Conservation (phyloP, 2,329 filamentous ascomycete genomes). For the Seiridium unicorne region DNA sequence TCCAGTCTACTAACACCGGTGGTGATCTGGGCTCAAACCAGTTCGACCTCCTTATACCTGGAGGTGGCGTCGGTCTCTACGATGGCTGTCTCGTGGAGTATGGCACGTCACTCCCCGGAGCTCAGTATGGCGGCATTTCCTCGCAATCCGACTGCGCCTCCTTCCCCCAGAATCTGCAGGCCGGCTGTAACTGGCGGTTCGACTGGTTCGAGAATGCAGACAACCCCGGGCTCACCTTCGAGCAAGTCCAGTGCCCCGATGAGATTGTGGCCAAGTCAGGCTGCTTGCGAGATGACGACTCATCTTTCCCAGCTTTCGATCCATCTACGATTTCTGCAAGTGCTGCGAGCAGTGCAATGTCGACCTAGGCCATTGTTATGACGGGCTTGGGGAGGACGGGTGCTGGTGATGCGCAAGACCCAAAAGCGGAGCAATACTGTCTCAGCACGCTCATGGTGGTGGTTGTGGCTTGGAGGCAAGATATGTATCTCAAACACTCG, state of each 20-base stretch:
- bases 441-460: too few species aligned
- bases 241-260: conserved; percentile 45
- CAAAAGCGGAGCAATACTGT: too few species aligned
- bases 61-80: conserved; percentile 48
- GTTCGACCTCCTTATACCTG: conserved; percentile 48
- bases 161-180: conserved; percentile 40
- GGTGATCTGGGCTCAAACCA: conserved; percentile 49
- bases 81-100: conserved; percentile 43
- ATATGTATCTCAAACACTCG: too few species aligned
- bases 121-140: conserved; percentile 45
- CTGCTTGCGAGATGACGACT: conserved; percentile 28
- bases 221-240: conserved; percentile 44
- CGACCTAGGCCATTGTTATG: not conserved
- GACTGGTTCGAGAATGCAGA: conserved; percentile 50
- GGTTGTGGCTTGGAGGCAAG: too few species aligned
- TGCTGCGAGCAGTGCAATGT: not conserved
- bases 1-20: conserved; percentile 58
- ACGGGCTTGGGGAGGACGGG: too few species aligned
- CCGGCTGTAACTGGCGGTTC: conserved; percentile 51
- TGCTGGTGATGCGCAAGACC: too few species aligned
- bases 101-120: conserved; percentile 34
- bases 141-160: conserved; percentile 38
- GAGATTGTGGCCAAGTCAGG: conserved; percentile 40
- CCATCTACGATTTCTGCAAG: too few species aligned
- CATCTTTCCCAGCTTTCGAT: conserved; percentile 9